These are phyloP conservation scores for Miamiensis avidus DNA, from an alignment of 169 alveolate genomes.

Conservation along the genomic window DNA sequence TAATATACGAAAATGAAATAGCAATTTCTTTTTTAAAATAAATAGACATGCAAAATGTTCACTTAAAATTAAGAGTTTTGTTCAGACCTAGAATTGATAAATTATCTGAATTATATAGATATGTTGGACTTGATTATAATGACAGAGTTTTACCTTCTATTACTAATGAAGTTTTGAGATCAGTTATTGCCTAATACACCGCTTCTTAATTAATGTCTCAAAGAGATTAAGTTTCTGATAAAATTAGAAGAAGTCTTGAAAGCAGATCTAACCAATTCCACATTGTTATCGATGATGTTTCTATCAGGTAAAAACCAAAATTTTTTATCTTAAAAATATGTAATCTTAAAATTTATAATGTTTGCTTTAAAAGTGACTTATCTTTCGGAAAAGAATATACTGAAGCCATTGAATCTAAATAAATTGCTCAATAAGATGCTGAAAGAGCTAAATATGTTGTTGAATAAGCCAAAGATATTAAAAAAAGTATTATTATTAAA, in stretches of 20 bases:
- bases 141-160: slow-evolving; percentile 97
- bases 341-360: no score
- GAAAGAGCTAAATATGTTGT: slow-evolving; percentile 96
- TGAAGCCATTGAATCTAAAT: slow-evolving; percentile 97
- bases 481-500: slow-evolving; percentile 93
- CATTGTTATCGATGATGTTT: slow-evolving; percentile 95
- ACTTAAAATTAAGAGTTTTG: slow-evolving; percentile 94
- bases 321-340: no score
- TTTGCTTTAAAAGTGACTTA: slow-evolving; percentile 87
- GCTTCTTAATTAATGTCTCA: slow-evolving; percentile 97
- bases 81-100: slow-evolving; percentile 91
- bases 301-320: slow-evolving; percentile 80
- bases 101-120: slow-evolving; percentile 81
- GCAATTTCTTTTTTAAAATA: background rate
- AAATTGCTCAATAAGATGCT: slow-evolving; percentile 98
- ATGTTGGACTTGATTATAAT: slow-evolving; percentile 97
- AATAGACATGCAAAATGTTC: slow-evolving; percentile 93
- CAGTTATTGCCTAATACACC: slow-evolving; percentile 95
- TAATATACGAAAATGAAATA: background rate
- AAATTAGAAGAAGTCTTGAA: slow-evolving; percentile 91
- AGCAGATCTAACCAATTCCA: slow-evolving; percentile 94
- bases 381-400: slow-evolving; percentile 96
- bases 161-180: slow-evolving; percentile 96
- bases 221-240: slow-evolving; percentile 94
- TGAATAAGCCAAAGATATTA: slow-evolving; percentile 95